Evolutionary conservation across 352 stramenopile genomes (phyloP).

Genomic region (Globisporangium megalacanthum): DNA sequence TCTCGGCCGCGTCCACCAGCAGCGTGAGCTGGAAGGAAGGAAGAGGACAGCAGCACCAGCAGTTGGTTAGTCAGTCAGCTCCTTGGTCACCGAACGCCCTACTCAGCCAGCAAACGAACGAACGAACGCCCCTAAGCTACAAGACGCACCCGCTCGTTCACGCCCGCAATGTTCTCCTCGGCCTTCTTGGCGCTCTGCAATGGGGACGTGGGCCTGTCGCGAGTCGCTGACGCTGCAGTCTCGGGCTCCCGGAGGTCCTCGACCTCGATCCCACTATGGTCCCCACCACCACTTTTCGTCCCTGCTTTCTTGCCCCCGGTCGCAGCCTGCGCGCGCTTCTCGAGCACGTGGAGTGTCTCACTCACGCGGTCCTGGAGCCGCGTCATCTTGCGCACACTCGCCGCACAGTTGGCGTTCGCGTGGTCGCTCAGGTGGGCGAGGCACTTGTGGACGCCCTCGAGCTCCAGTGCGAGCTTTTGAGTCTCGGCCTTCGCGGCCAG

Average conservation of each 20-base stretch:
- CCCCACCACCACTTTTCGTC: slow-evolving; percentile 12
- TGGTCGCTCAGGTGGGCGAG: slow-evolving; percentile 48
- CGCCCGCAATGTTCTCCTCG: slow-evolving; percentile 59
- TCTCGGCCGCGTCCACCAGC: slow-evolving; percentile 58
- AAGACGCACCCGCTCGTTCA: slow-evolving; percentile 53
- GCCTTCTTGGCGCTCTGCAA: slow-evolving; percentile 44
- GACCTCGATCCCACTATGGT: slow-evolving; percentile 30
- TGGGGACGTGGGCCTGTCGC: slow-evolving; percentile 30
- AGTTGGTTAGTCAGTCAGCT: slow-evolving; percentile 3
- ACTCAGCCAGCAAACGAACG: neutral
- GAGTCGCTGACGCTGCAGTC: slow-evolving; percentile 14
- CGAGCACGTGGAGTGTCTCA: slow-evolving; percentile 61
- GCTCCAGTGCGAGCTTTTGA: slow-evolving; percentile 68
- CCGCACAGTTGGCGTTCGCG: slow-evolving; percentile 44
- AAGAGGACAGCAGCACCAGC: slow-evolving; percentile 1
- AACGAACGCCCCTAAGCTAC: no score
- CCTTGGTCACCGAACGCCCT: no score
- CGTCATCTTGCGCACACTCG: slow-evolving; percentile 54
- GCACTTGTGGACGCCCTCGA: slow-evolving; percentile 66
- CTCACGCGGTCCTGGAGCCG: slow-evolving; percentile 57
- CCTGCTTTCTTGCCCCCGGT: slow-evolving; percentile 17
- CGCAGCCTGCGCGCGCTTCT: slow-evolving; percentile 40
- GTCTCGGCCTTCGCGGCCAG: slow-evolving; percentile 76
- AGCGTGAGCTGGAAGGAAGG: slow-evolving; percentile 30
- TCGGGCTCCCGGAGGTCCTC: slow-evolving; percentile 51